phyloP scores from a whole-genome alignment of 129 eudicot species.

The Gnaphalium uliginosum region DNA sequence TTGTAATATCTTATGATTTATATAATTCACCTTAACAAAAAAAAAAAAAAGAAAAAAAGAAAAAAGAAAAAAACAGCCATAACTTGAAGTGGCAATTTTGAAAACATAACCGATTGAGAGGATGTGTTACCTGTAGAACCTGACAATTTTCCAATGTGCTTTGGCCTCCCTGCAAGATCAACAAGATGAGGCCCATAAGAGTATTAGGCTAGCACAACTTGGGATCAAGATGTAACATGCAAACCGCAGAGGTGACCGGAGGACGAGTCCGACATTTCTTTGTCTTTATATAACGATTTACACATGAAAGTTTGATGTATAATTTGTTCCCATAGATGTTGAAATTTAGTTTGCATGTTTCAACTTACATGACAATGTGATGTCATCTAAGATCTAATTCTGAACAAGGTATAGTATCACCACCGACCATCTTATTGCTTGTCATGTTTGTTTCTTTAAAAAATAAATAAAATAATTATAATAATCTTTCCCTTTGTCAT shows the following conservation, averaged over 20 bases:
- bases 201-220: background rate
- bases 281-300: background rate
- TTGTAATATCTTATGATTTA: too few relatives aligned
- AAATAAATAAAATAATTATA: too few relatives aligned
- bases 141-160: conserved; percentile 37
- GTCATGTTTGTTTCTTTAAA: background rate
- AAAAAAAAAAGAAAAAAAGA: too few relatives aligned
- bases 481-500: too few relatives aligned
- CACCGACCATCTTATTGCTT: background rate
- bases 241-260: background rate
- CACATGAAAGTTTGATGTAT: conserved; percentile 1
- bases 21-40: too few relatives aligned
- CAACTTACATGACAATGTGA: conserved; percentile 8
- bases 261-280: background rate
- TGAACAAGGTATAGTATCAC: background rate
- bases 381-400: background rate
- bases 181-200: conserved; percentile 22
- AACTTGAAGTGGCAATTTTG: background rate
- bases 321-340: background rate
- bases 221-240: background rate
- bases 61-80: too few relatives aligned
- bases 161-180: conserved; percentile 30
- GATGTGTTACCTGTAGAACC: conserved; percentile 29
- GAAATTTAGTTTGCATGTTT: conserved; percentile 7
- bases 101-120: background rate